A percentile compares a stretch with the other conserved stretches of the same genome.
phyloP scores from a whole-genome alignment of 192 early-diverging fungal genomes.

The Podochytrium sp. region DNA sequence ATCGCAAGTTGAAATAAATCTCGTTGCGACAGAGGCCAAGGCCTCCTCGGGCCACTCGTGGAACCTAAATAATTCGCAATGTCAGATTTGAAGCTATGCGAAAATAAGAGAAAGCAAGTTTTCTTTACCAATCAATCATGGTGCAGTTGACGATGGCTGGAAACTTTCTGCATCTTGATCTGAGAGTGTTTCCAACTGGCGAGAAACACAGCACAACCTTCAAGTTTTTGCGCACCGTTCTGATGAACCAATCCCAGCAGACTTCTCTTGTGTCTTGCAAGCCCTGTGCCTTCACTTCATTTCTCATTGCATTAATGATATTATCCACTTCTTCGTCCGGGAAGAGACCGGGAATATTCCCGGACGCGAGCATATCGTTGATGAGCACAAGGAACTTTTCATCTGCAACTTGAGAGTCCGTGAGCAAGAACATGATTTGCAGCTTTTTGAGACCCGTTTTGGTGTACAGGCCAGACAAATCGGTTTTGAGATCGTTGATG shows the following conservation, averaged over 20 bases:
- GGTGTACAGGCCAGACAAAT: constrained; percentile 56
- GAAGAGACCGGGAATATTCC: constrained; percentile 71
- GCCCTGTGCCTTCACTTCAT: constrained; percentile 65
- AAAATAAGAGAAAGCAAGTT: no score
- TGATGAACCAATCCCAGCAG: constrained; percentile 71
- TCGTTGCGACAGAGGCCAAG: constrained; percentile 60
- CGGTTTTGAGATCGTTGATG: constrained; percentile 60
- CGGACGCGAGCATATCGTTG: constrained; percentile 68
- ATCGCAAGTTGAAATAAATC: constrained; percentile 61
- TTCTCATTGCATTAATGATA: constrained; percentile 66
- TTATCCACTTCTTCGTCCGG: constrained; percentile 70
- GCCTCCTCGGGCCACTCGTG: constrained; percentile 67
- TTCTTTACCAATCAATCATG: constrained; percentile 9
- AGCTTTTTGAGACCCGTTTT: constrained; percentile 67
- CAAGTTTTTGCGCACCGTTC: constrained; percentile 57
- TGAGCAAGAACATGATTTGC: constrained; percentile 67
- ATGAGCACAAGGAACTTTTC: constrained; percentile 69
- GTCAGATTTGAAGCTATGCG: no score
- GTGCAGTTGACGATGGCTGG: constrained; percentile 59
- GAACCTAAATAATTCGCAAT: no score
- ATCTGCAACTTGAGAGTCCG: constrained; percentile 67
- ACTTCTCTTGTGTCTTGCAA: constrained; percentile 64
- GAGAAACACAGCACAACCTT: constrained; percentile 71
- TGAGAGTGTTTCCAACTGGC: constrained; percentile 64
- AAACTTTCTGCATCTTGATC: constrained; percentile 66